Base-by-base conservation (phyloP, 2,329 filamentous ascomycete species). In the Leptographium wingfieldii region DNA sequence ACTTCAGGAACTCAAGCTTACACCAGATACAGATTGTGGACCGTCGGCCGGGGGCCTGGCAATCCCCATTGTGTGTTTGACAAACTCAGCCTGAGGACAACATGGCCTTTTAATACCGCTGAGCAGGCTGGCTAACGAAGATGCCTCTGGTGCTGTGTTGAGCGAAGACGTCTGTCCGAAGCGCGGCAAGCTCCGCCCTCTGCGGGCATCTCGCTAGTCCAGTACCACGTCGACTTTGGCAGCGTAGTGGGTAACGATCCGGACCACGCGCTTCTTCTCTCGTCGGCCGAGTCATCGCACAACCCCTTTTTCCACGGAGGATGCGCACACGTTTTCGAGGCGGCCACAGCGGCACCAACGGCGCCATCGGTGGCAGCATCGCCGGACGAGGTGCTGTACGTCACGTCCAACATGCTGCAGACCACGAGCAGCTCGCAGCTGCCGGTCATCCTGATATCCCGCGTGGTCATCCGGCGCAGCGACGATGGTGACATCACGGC, bases 271-370 rank as follows among this genome's bases (percentile, higher is more conserved):
- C 71, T 76, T 16, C 68, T 79, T 10, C 69, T 78, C 31, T 74
- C 74, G 5, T 72, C 75, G 0, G 64, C 67, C 5, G 69, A 72
- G 31, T 66, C 69, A 6, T 74, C 73, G 29, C 69, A 70, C 19
- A 77, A 74, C 48, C 73, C 76, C 9, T 75, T 79, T 65, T 80
- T 79, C 64, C 69, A 75, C 64, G 70, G 71, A 55, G 75, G 73
- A 5, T 78, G 76, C 60, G 73, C 75, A 35, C 77, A 74, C 63
- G 43, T 75, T 5, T 67, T 70, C 5, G 65, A 68, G 10, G 65
- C 16, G 3, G 25, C n/a, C 6, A 11, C 12, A n/a, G 43, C 19
- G 12, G 19, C 6, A 3, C 31, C 5, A 11, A 25, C 19, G 12
- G 5, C n/a, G 6, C n/a, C n/a, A 16, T 25, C 31, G 27, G 33